Evolutionary conservation across 257 asterid genomes (phyloP).

Genomic region (Fraxinus quadrangulata): DNA sequence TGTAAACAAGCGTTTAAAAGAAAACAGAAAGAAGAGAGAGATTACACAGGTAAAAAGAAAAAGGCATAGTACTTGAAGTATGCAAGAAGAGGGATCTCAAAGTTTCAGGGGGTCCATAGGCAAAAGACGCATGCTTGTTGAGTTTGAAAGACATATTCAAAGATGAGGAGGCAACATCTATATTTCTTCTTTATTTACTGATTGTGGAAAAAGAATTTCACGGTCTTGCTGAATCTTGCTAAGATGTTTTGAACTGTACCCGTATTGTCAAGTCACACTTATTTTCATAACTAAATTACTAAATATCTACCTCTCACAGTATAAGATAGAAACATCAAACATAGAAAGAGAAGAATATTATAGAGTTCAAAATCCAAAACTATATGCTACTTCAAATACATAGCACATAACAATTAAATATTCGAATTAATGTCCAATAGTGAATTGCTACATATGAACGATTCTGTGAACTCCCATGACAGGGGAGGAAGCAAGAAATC

Average conservation of each 20-base stretch:
- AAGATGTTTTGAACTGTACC: no score
- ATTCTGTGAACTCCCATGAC: neutral
- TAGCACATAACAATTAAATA: neutral
- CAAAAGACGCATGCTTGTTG: neutral
- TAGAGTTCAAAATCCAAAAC: neutral
- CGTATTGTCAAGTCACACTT: no score
- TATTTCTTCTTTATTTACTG: neutral
- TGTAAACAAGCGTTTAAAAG: neutral
- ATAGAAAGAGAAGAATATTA: neutral
- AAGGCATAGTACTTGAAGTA: neutral
- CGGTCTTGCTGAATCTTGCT: neutral
- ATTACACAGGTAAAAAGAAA: no score
- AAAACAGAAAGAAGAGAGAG: neutral
- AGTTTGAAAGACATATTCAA: neutral
- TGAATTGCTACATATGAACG: neutral
- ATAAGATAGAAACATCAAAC: neutral
- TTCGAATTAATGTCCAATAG: neutral
- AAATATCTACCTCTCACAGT: neutral
- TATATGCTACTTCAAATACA: neutral
- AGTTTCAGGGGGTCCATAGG: neutral
- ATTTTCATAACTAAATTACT: neutral
- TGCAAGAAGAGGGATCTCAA: neutral
- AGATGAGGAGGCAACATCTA: neutral
- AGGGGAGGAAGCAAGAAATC: neutral
- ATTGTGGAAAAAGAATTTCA: neutral